Base-by-base conservation (phyloP, 805 yeast genomes). In the Saturnispora quitensis region DNA sequence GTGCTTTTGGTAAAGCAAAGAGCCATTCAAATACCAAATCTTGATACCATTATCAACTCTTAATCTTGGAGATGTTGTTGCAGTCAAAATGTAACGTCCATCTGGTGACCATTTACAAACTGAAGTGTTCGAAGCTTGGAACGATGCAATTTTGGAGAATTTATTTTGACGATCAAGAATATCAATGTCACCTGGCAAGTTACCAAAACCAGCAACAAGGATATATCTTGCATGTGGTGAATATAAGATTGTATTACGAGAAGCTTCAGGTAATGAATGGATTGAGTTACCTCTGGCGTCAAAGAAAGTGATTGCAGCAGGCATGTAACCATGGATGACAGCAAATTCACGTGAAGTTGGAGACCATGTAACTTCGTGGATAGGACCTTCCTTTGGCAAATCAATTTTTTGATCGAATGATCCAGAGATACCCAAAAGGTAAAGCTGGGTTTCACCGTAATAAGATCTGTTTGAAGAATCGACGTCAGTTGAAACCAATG, bases 31-130 rank as follows among this genome's bases (percentile, higher is more conserved):
- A 68, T 93, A 95, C 97, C 98, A 93, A 61, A 93, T 75, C 68
- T 88, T 87, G 60, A 85, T 82, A 54, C 97, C 91, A 67, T 93
- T 93, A 70, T 95, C 99, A 42, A 93, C 99, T 63, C 99, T 82
- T 60, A 93, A 78, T 61, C 99, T 79, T 57, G 99, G 99, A 20
- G 97, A 82, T 0, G 98, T 93, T 5, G 98, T 95, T 18, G 99
- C 98, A 15, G 98, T 91, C 67, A 93, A 72, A 53, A 93, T 81
- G 64, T 77, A 89, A 62, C 93, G 82, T 38, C 99, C 98, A 69
- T 93, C 95, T 9, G 99, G 99, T 2, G 95, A 83, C 99, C 99
- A 93, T 67, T 87, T 88, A 67, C 97, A 91, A 44, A 85, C 95
- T n/a, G 95, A 84, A 15, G 98, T 89, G 72, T 93, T 95, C 44